Evolutionary conservation across 768 basidiomycete genomes (phyloP).

Genomic region (Erythrobasidium yunnanense): DNA sequence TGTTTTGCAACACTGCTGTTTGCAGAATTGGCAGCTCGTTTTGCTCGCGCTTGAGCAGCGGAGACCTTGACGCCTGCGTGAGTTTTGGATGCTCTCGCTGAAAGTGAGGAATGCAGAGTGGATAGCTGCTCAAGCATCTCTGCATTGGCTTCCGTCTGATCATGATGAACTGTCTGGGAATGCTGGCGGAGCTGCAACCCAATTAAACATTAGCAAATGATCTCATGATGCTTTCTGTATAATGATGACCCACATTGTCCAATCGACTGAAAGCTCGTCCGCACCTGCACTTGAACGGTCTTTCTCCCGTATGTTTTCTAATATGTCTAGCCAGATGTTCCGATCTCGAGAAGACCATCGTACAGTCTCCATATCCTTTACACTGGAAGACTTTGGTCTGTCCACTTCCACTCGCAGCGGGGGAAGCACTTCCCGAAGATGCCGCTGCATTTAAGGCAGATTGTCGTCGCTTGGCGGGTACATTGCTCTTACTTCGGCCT

Average conservation of each 20-base stretch:
- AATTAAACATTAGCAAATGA: no score
- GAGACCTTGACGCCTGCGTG: background rate
- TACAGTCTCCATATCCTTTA: constrained; percentile 84
- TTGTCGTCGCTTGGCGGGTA: no score
- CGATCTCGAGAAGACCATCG: constrained; percentile 90
- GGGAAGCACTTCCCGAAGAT: background rate
- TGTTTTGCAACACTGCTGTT: no score
- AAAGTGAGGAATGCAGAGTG: constrained; percentile 69
- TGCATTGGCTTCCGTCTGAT: constrained; percentile 72
- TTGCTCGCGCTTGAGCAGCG: background rate
- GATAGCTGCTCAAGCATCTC: constrained; percentile 84
- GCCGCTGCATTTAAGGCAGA: no score
- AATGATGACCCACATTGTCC: constrained; percentile 62
- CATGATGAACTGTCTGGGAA: constrained; percentile 92
- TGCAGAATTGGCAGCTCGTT: background rate
- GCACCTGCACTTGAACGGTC: constrained; percentile 93
- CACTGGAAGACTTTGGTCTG: constrained; percentile 57
- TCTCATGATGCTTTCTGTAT: no score
- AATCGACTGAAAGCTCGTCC: constrained; percentile 88
- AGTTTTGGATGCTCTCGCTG: constrained; percentile 40
- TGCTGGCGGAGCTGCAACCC: constrained; percentile 65
- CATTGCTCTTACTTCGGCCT: no score
- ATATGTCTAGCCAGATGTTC: constrained; percentile 95
- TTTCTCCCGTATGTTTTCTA: constrained; percentile 96
- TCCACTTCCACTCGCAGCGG: background rate